These are phyloP conservation scores for Basidiobolus meristosporus DNA, from an alignment of 371 early-diverging fungal genomes.

Conservation along the genomic window DNA sequence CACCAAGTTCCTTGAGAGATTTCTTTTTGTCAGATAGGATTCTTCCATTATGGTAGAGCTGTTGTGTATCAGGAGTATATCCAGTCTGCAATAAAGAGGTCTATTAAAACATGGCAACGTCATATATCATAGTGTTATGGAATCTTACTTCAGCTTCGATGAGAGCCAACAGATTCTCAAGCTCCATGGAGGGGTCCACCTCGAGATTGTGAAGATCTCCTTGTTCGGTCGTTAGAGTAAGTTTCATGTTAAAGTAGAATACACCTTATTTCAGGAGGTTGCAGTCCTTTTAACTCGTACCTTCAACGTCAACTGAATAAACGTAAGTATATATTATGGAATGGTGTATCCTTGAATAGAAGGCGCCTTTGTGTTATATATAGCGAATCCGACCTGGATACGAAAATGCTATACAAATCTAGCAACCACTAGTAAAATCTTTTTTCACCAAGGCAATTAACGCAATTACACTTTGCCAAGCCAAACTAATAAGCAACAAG, in stretches of 20 bases:
- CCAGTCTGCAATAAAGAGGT: constrained; percentile 16
- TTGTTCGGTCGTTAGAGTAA: constrained; percentile 35
- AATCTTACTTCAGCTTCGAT: constrained; percentile 53
- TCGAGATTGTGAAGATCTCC: constrained; percentile 49
- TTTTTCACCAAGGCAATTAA: too few relatives aligned
- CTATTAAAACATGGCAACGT: neutral
- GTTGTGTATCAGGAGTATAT: constrained; percentile 27
- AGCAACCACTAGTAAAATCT: too few relatives aligned
- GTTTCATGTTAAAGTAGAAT: constrained; percentile 25
- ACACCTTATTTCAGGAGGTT: too few relatives aligned
- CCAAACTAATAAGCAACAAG: too few relatives aligned
- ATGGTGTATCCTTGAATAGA: too few relatives aligned
- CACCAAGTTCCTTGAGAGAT: constrained; percentile 37
- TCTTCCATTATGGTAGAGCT: constrained; percentile 32
- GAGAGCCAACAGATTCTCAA: constrained; percentile 65
- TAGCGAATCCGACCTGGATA: too few relatives aligned
- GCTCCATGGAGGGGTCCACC: constrained; percentile 56
- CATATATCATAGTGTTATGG: neutral
- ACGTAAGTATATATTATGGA: too few relatives aligned
- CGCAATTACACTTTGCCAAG: too few relatives aligned
- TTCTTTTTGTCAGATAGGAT: constrained; percentile 32
- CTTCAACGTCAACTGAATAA: too few relatives aligned
- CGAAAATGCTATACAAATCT: too few relatives aligned
- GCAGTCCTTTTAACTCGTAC: too few relatives aligned
- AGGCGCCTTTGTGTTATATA: too few relatives aligned